Percentiles rank a stretch among this genome's conserved stretches.
Conservation (phyloP, 257 asterid genomes). For the Catharanthus roseus region DNA sequence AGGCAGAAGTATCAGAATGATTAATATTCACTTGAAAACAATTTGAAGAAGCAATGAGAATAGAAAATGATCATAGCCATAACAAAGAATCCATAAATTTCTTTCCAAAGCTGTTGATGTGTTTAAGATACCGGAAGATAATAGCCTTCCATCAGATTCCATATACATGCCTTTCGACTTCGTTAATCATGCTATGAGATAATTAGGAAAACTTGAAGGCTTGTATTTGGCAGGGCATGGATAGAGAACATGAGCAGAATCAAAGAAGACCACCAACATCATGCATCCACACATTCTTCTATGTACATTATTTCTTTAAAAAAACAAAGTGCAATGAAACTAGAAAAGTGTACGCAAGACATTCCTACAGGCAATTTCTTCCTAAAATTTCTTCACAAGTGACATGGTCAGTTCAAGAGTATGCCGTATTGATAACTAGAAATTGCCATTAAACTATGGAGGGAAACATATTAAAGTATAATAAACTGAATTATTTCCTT, state of each 20-base stretch:
- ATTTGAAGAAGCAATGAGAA: background rate
- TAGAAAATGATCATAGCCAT: background rate
- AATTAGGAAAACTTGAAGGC: background rate
- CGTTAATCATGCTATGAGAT: background rate
- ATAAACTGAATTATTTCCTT: too few relatives aligned
- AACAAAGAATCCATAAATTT: background rate
- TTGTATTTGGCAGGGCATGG: background rate
- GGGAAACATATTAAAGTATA: too few relatives aligned
- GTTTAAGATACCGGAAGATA: background rate
- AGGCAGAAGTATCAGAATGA: background rate
- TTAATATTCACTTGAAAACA: background rate
- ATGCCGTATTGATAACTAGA: too few relatives aligned
- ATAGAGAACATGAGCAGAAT: background rate
- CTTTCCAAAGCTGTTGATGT: background rate
- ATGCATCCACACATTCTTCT: background rate
- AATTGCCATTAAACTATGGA: too few relatives aligned
- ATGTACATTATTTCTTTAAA: background rate
- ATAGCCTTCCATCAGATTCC: background rate
- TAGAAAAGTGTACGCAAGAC: background rate
- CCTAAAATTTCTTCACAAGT: constrained; percentile 98
- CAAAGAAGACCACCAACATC: background rate
- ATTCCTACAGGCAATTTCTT: constrained; percentile 78
- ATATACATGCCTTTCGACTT: background rate
- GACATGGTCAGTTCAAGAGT: constrained; percentile 90
- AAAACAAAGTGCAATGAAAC: background rate